Evolutionary conservation across 768 basidiomycete species (phyloP).

Genomic region (Trametes cingulata): DNA sequence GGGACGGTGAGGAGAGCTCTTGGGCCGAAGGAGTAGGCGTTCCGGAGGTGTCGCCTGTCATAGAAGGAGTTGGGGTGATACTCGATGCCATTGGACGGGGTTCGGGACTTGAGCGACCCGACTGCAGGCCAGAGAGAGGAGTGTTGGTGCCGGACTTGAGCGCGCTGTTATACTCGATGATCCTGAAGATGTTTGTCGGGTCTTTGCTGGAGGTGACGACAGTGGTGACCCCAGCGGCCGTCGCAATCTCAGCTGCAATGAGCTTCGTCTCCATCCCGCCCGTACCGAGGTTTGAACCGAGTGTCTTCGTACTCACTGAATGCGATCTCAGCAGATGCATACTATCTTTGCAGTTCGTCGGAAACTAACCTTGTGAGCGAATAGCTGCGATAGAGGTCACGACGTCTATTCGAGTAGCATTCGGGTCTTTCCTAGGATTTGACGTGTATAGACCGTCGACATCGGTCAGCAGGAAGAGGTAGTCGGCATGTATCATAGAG

Average conservation of each 20-base stretch:
- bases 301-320: conserved; percentile 86
- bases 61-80: conserved; percentile 19
- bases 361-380: conserved; percentile 67
- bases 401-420: conserved; percentile 75
- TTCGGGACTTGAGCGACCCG: conserved; percentile 27
- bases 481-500: conserved; percentile 97
- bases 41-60: neutral
- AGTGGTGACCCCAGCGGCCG: conserved; percentile 91
- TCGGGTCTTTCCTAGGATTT: conserved; percentile 89
- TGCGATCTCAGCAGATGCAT: neutral
- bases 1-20: conserved; percentile 12
- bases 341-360: neutral
- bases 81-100: neutral
- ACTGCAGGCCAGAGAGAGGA: conserved; percentile 33
- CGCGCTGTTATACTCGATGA: conserved; percentile 75
- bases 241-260: conserved; percentile 97
- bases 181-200: conserved; percentile 71
- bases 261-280: conserved; percentile 99
- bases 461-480: conserved; percentile 93
- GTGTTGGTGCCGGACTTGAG: conserved; percentile 40
- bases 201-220: conserved; percentile 84
- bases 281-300: conserved; percentile 92
- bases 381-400: conserved; percentile 85
- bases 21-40: conserved; percentile 14
- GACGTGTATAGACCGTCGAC: conserved; percentile 95